A percentile compares a stretch with the other conserved stretches of the same genome.
Conservation (phyloP, 1,284 basidiomycete species). For the Serendipita sp. region DNA sequence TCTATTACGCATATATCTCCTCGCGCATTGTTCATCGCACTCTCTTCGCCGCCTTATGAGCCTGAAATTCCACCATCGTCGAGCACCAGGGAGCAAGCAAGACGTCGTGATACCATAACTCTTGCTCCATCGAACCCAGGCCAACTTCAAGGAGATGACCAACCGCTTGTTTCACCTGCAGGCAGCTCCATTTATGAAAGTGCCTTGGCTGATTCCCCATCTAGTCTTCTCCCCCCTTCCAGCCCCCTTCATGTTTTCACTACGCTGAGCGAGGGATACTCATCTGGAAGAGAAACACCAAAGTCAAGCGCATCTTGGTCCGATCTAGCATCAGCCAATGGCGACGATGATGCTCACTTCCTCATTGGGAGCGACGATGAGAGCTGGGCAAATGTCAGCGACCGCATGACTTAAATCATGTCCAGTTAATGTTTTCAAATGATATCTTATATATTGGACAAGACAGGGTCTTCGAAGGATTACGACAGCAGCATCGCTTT, state of each 20-base stretch:
- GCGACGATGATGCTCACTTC: not conserved
- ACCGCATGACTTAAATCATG: not conserved
- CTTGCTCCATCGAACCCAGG: not conserved
- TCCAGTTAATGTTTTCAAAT: not conserved
- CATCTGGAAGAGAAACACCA: not conserved
- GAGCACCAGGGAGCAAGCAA: not conserved
- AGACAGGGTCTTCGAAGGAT: too few relatives aligned
- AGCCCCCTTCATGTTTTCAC: not conserved
- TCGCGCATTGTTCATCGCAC: not conserved
- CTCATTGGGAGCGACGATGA: not conserved
- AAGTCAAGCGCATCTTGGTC: not conserved
- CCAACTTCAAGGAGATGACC: not conserved
- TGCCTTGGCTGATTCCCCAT: not conserved
- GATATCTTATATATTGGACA: too few relatives aligned
- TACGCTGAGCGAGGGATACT: not conserved
- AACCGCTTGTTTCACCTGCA: not conserved
- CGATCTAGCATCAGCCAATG: not conserved
- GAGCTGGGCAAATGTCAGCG: constrained; percentile 1
- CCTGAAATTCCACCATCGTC: not conserved
- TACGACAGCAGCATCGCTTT: too few relatives aligned
- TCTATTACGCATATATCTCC: constrained; percentile 1
- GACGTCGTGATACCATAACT: not conserved
- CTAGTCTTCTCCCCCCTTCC: not conserved
- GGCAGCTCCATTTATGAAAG: not conserved
- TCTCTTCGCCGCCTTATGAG: not conserved